Base-by-base conservation (phyloP, 306 rosid species). In the Inga leiocalycina region DNA sequence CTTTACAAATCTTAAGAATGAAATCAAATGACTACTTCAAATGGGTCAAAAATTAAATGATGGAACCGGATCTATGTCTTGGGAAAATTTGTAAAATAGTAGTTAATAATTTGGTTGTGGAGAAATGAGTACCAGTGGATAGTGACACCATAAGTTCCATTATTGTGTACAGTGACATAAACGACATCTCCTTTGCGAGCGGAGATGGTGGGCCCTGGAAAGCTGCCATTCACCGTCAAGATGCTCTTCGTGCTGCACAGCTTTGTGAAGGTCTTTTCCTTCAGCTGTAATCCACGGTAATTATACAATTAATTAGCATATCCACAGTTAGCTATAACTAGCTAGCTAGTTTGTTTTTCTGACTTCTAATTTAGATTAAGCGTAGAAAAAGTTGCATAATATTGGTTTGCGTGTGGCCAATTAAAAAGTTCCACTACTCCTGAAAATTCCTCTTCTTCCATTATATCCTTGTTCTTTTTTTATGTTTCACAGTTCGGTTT, bases 211-310 rank as follows among this genome's bases (percentile, higher is more conserved):
- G 90, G 93, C 61, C 91, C 56, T 3, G 88, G 88, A 30, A 64
- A 64, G 39, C 69, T 64, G 4, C 69, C 69, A 64, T 64, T 64
- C 39, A 88, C 89, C 0, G 93, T 88, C 74, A 90, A 54, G 48
- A 86, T 90, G 73, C 56, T 86, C 83, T 90, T 88, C 62, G 86
- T 86, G 59, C 86, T 79, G 81, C 90, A 90, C 27, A 67, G 37
- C 72, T 67, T 67, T 16, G 72, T 67, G 27, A 67, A 35, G 22
- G 30, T 27, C 30, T 27, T 27, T 27, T 27, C 30, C 30, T 27
- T 27, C 30, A 27, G 30, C 30, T 27, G 30, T 27, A 27, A 27
- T 27, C 30, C 30, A 27, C 30, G 1, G 30, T 27, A 27, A 27
- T 27, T 27, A 27, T 27, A 27, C 30, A 27, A 27, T 27, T 27